These are phyloP conservation scores for Neurospora sp. DNA, from an alignment of 2,329 filamentous ascomycete species.

Conservation along the genomic window DNA sequence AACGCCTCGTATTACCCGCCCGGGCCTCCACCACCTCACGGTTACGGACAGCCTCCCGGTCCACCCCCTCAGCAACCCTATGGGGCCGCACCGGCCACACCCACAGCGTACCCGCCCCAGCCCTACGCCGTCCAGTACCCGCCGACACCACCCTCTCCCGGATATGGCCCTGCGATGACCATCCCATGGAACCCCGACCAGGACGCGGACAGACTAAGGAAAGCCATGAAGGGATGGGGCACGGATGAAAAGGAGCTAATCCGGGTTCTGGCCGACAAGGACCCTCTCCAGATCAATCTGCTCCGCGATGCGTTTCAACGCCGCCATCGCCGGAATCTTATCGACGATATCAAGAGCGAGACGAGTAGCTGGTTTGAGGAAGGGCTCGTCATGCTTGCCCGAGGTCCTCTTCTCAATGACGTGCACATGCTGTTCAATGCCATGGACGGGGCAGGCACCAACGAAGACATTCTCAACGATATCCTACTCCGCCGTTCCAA, in stretches of 20 bases:
- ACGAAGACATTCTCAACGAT: conserved; percentile 78
- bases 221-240: conserved; percentile 84
- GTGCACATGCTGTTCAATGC: conserved; percentile 60
- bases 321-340: conserved; percentile 55
- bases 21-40: conserved; percentile 25
- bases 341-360: conserved; percentile 69
- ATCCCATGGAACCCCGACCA: conserved; percentile 58
- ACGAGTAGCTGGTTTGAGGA: conserved; percentile 64
- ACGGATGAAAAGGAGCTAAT: conserved; percentile 78
- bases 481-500: conserved; percentile 75
- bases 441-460: conserved; percentile 73
- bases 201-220: conserved; percentile 62
- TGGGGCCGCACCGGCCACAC: conserved; percentile 22
- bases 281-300: conserved; percentile 65
- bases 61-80: conserved; percentile 18
- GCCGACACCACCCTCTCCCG: conserved; percentile 57
- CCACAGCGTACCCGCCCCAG: conserved; percentile 18
- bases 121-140: conserved; percentile 25
- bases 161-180: conserved; percentile 63
- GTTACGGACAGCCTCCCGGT: conserved; percentile 12
- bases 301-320: conserved; percentile 58
- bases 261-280: conserved; percentile 56
- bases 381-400: conserved; percentile 63
- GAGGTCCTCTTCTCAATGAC: conserved; percentile 73
- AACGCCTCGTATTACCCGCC: conserved; percentile 1